Conservation (phyloP, 2,329 filamentous ascomycete species). For the Cercospora zeina region DNA sequence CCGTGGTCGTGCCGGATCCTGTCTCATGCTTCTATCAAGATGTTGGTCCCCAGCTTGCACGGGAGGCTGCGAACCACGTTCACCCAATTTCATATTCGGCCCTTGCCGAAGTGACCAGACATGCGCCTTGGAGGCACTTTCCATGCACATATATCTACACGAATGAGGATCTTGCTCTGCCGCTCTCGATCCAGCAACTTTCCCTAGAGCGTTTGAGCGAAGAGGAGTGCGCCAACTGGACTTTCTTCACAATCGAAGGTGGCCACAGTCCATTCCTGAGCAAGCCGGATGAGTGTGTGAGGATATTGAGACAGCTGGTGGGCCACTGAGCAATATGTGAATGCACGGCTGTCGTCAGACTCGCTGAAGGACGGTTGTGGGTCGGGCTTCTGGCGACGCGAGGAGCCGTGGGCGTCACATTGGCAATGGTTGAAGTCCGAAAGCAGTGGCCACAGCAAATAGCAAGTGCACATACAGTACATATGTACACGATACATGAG, state of each 20-base stretch:
- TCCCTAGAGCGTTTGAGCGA: conserved; percentile 17
- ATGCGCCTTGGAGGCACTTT: conserved; percentile 25
- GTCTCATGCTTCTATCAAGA: conserved; percentile 28
- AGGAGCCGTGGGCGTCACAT: background rate
- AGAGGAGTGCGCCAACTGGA: conserved; percentile 14
- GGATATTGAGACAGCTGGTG: background rate
- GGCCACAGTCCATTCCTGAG: conserved; percentile 29
- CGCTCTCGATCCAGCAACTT: conserved; percentile 5
- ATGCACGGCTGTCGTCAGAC: background rate
- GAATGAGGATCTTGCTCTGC: conserved; percentile 22
- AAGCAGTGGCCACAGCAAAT: background rate
- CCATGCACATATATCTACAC: conserved; percentile 27
- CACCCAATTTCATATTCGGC: conserved; percentile 18
- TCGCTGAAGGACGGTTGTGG: background rate
- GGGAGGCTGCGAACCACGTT: conserved; percentile 21
- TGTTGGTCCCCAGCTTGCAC: conserved; percentile 21
- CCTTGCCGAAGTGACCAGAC: conserved; percentile 15
- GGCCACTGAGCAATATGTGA: background rate
- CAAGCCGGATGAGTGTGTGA: conserved; percentile 23
- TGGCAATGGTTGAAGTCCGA: background rate
- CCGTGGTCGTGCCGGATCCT: conserved; percentile 20
- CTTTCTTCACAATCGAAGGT: conserved; percentile 20
- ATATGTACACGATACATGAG: background rate
- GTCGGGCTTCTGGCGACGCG: background rate
- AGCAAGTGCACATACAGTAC: no score